Evolutionary conservation across 495 filamentous ascomycete genomes (phyloP), one percentile per base, ranked within the genome.

Genomic region (Penicillium tannophilum): DNA sequence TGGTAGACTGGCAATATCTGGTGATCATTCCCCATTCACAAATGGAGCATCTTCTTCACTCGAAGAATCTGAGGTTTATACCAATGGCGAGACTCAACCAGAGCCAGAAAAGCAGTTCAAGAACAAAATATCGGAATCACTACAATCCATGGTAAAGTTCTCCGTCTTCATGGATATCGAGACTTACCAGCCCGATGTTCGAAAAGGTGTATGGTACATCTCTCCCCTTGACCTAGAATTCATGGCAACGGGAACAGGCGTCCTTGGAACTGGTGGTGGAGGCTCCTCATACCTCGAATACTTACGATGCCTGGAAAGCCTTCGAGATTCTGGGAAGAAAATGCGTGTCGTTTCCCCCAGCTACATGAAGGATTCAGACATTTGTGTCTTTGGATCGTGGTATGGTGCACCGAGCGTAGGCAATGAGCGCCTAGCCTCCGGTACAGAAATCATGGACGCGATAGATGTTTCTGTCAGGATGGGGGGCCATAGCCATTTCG

Each of bases 161-260:
- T 55, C 62, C 20, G 31, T 50, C 19, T 46, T 45, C 2, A 42
- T 82, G 1, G 76, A 86, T 46, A 72, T 83, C 16, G 58, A 68
- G 6, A 73, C 63, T 1, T 87, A 86, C 62, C 73, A 60, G 31
- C 85, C 85, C 0, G 68, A 63, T 8, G 77, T 86, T 16, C 66
- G 64, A 52, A 71, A 79, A 19, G 79, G 80, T 20, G 51, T 60
- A 42, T 70, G 68, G 68, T 65, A 67, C 53, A 48, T 67, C 19
- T 65, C 59, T 20, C 51, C 64, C 8, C 44, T 62, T 3, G 65
- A 67, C 54, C 60, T 67, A 3, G 64, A 68, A 61, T 70, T 63
- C 57, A 68, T 67, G 35, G 65, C 67, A 39, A 61, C 59, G 2
- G 67, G 64, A 8, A 68, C 62, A 2, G 64, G 65, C 11, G 59